Evolutionary conservation across 495 filamentous ascomycete species (phyloP).

Genomic region (Bombardia bombarda): DNA sequence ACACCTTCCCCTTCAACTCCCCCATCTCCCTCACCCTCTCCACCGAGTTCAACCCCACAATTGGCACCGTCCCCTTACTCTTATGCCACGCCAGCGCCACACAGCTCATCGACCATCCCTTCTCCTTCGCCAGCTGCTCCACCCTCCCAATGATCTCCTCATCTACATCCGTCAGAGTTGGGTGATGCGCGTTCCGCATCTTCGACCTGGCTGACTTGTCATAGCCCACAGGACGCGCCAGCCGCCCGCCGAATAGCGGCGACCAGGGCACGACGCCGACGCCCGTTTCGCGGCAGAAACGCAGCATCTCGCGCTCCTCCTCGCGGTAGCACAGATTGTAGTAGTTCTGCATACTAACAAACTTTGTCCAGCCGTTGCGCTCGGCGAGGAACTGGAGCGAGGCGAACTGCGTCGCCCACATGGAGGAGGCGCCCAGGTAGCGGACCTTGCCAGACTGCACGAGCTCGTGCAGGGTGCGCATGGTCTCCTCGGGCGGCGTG

Average conservation of each 20-base stretch:
- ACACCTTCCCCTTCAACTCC: conserved; percentile 37
- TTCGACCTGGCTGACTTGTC: conserved; percentile 22
- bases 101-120: conserved; percentile 35
- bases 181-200: neutral
- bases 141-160: conserved; percentile 52
- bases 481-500: conserved; percentile 59
- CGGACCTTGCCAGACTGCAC: conserved; percentile 55
- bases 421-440: conserved; percentile 61
- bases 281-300: conserved; percentile 64
- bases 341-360: conserved; percentile 68
- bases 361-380: conserved; percentile 63
- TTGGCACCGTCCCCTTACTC: conserved; percentile 37
- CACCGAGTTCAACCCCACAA: conserved; percentile 55
- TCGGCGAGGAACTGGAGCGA: conserved; percentile 54
- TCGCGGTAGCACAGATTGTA: conserved; percentile 68
- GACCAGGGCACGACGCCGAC: conserved; percentile 66
- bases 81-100: neutral
- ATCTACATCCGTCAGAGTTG: conserved; percentile 26
- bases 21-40: conserved; percentile 56
- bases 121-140: conserved; percentile 62
- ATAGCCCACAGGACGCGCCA: conserved; percentile 36
- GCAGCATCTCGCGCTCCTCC: conserved; percentile 71
- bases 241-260: conserved; percentile 48
- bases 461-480: conserved; percentile 64
- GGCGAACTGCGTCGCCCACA: conserved; percentile 62